phyloP scores from a whole-genome alignment of 768 basidiomycete genomes.

The Coprinellus aureogranulatus region DNA sequence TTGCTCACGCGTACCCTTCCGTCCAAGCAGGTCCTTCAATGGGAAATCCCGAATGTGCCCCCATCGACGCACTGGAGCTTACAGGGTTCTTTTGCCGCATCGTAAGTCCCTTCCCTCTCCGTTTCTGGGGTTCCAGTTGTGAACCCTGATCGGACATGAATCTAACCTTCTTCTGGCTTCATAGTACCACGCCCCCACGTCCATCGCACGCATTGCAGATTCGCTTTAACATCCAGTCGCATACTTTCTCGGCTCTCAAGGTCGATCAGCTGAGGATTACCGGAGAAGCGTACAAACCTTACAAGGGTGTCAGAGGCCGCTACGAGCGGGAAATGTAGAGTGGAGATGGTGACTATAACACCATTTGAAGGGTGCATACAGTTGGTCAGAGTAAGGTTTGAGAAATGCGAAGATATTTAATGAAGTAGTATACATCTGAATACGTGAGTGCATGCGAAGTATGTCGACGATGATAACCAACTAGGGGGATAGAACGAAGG shows the following conservation, averaged over 20 bases:
- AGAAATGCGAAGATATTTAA: no score
- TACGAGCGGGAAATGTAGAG: slow-evolving; percentile 68
- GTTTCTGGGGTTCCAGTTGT: background rate
- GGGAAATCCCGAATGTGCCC: slow-evolving; percentile 70
- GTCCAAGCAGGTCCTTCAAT: slow-evolving; percentile 59
- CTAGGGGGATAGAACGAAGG: background rate
- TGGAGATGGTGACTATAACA: slow-evolving; percentile 48
- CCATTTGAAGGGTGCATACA: background rate
- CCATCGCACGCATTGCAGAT: slow-evolving; percentile 76
- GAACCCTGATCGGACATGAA: no score
- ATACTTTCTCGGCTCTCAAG: slow-evolving; percentile 77
- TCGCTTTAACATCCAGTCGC: slow-evolving; percentile 65
- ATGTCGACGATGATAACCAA: background rate
- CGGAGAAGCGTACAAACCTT: slow-evolving; percentile 84
- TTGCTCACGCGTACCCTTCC: background rate
- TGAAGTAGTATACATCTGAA: background rate
- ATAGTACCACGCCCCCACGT: slow-evolving; percentile 42
- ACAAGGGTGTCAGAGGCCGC: slow-evolving; percentile 81
- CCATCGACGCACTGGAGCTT: slow-evolving; percentile 71
- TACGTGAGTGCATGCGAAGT: no score
- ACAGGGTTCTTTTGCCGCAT: slow-evolving; percentile 72
- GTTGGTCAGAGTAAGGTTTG: background rate
- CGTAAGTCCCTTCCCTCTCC: slow-evolving; percentile 37
- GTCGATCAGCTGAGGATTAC: slow-evolving; percentile 81
- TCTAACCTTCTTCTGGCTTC: background rate